Base-by-base conservation (phyloP, 176 grass and related monocot species). In the Triticum urartu region DNA sequence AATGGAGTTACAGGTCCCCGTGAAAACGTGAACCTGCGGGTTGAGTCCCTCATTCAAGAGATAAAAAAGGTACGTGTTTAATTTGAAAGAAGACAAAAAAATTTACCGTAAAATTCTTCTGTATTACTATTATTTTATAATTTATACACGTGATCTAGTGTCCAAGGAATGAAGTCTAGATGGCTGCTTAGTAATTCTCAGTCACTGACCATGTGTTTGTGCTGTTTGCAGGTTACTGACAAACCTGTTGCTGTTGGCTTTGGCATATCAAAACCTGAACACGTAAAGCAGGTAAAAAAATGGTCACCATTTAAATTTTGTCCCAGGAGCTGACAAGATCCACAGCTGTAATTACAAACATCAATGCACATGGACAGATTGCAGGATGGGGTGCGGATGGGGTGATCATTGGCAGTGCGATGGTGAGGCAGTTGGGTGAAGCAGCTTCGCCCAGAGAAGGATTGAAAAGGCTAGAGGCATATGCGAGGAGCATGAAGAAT, bases 241-340 rank as follows among this genome's bases (percentile, higher is more conserved):
- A 98, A 98, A 88, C 82, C 92, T 56, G 92, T 98, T 66, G 91
- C 91, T 50, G 95, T 98, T 79, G 93, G 95, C 17, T 98, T 98
- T 87, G 93, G 95, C 69, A 98, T 98, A 83, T 98, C 95, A 1
- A 93, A 71, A 32, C 93, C 93, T 1, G 95, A 93, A 8, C 95
- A 98, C 78, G 92, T 93, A 63, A 87, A 87, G 50, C 95, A 98
- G 89, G 92, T 97, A 52, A 79, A 42, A 30, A 20, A 52, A 52
- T 50, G 48, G 5, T 17, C 14, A 17, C 1, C 1, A 17, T 15
- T 50, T 50, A 50, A 50, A 50, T 52, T 52, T 5, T 52, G 14
- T 52, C 48, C 14, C 14, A 52, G 17, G 48, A 52, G 14, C 48
- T 52, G 14, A 52, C 48, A 52, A 52, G 48, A 14, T 52, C 1